These are phyloP conservation scores for Ceratobasidium sp. DNA, from an alignment of 1,284 basidiomycete genomes.

Conservation along the genomic window DNA sequence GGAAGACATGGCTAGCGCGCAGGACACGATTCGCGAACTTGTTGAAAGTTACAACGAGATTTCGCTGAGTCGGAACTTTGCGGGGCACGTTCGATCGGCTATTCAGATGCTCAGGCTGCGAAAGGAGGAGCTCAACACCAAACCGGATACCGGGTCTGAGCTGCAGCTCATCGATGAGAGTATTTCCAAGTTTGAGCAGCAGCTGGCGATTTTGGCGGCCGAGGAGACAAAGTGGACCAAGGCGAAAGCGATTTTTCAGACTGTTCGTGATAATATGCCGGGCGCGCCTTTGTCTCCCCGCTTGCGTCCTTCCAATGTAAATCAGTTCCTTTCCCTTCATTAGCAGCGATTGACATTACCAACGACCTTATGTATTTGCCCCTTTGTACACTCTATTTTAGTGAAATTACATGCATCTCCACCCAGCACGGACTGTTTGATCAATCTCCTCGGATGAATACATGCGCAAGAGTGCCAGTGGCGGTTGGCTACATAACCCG, in stretches of 20 bases:
- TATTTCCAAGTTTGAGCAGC: slow-evolving; percentile 11
- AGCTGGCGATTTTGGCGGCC: background rate
- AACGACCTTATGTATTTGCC: too few relatives aligned
- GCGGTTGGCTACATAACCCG: too few relatives aligned
- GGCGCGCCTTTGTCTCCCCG: too few relatives aligned
- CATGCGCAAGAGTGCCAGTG: too few relatives aligned
- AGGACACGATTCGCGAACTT: background rate
- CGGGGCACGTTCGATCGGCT: slow-evolving; percentile 9
- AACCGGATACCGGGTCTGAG: background rate
- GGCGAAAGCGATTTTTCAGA: background rate
- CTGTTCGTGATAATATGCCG: background rate
- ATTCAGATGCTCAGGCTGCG: slow-evolving; percentile 31
- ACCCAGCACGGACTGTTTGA: too few relatives aligned
- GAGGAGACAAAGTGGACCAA: background rate
- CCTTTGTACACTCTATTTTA: too few relatives aligned
- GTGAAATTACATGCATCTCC: too few relatives aligned
- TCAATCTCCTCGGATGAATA: too few relatives aligned
- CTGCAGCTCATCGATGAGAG: background rate
- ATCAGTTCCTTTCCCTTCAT: too few relatives aligned
- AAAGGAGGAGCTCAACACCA: slow-evolving; percentile 1
- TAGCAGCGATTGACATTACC: too few relatives aligned
- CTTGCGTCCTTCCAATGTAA: too few relatives aligned
- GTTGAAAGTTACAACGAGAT: slow-evolving; percentile 21
- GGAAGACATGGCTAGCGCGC: background rate
- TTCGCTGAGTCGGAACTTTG: slow-evolving; percentile 28